A percentile compares a stretch with the other conserved stretches of the same genome.
Evolutionary conservation across 805 yeast genomes (phyloP).

Genomic region (Monosporozyma aquatica): DNA sequence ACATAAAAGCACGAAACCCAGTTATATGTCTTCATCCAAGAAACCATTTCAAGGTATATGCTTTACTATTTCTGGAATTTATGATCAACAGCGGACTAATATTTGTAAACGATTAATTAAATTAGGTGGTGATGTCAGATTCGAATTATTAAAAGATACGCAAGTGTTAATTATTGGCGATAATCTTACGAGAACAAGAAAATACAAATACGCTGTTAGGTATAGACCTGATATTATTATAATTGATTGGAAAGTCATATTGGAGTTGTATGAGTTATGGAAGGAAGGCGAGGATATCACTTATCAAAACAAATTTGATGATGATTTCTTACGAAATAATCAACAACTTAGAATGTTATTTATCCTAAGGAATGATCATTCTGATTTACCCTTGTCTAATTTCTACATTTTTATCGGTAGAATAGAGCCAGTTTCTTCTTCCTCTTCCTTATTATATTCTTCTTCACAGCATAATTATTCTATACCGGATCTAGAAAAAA

Average conservation of each 20-base stretch:
- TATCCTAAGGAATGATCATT: constrained; percentile 12
- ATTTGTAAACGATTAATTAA: constrained; percentile 38
- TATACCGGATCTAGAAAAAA: constrained; percentile 8
- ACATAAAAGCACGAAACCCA: no score
- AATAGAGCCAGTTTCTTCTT: no score
- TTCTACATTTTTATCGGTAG: constrained; percentile 27
- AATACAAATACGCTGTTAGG: constrained; percentile 24
- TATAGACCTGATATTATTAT: constrained; percentile 24
- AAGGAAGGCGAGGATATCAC: constrained; percentile 24
- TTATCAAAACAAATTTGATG: constrained; percentile 1
- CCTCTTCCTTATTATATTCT: no score
- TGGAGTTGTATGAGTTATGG: constrained; percentile 25
- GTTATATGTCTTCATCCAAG: constrained; percentile 9
- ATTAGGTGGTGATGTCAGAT: constrained; percentile 52
- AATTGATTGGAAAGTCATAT: constrained; percentile 13
- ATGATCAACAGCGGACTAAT: constrained; percentile 31
- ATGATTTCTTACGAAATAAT: constrained; percentile 4
- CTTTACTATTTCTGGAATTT: constrained; percentile 52
- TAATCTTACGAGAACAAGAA: constrained; percentile 25
- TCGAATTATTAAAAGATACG: constrained; percentile 54
- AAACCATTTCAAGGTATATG: constrained; percentile 38
- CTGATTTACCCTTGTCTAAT: constrained; percentile 17
- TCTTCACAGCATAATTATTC: no score
- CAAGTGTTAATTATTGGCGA: constrained; percentile 52
- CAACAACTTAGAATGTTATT: constrained; percentile 8